A percentile compares a stretch with the other conserved stretches of the same genome.
Conservation (phyloP, 2,329 filamentous ascomycete genomes). For the Cordyceps cateniannulata region DNA sequence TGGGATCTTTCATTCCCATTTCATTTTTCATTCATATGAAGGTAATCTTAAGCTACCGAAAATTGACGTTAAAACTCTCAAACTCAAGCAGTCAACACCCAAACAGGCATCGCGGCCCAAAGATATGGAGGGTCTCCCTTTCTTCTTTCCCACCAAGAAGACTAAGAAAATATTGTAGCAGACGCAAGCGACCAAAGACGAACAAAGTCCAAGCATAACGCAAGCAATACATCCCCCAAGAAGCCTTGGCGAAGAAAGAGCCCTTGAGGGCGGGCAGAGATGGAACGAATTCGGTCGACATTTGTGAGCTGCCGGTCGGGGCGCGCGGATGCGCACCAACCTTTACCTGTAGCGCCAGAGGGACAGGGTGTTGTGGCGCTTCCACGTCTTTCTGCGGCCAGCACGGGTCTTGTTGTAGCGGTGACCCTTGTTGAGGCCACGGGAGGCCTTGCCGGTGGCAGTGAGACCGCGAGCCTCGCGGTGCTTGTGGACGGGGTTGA, state of each 20-base stretch:
- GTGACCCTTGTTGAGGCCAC: slow-evolving; percentile 99
- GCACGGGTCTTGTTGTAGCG: slow-evolving; percentile 97
- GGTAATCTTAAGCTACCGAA: slow-evolving; percentile 12
- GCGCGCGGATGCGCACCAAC: slow-evolving; percentile 10
- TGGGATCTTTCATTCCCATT: slow-evolving; percentile 4
- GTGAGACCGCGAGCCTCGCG: slow-evolving; percentile 96
- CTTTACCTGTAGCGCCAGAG: slow-evolving; percentile 94
- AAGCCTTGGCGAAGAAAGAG: slow-evolving; percentile 2
- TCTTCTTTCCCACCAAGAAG: slow-evolving; percentile 14
- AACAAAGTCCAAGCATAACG: slow-evolving; percentile 12
- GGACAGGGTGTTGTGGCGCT: slow-evolving; percentile 98
- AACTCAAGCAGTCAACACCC: background rate
- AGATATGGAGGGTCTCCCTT: slow-evolving; percentile 1
- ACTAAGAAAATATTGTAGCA: slow-evolving; percentile 13
- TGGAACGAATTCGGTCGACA: slow-evolving; percentile 11
- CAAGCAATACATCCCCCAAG: slow-evolving; percentile 10
- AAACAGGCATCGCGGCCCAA: background rate
- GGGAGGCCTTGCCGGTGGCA: slow-evolving; percentile 98
- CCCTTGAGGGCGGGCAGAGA: background rate
- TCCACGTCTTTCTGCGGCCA: slow-evolving; percentile 99
- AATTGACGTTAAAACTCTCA: slow-evolving; percentile 11
- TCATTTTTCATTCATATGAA: slow-evolving; percentile 10
- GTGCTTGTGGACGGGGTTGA: slow-evolving; percentile 99
- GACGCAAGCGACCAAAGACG: slow-evolving; percentile 11
- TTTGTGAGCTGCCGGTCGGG: slow-evolving; percentile 1